Base-by-base conservation (phyloP, 2,329 filamentous ascomycete genomes). In the Coniochaeta sp. region DNA sequence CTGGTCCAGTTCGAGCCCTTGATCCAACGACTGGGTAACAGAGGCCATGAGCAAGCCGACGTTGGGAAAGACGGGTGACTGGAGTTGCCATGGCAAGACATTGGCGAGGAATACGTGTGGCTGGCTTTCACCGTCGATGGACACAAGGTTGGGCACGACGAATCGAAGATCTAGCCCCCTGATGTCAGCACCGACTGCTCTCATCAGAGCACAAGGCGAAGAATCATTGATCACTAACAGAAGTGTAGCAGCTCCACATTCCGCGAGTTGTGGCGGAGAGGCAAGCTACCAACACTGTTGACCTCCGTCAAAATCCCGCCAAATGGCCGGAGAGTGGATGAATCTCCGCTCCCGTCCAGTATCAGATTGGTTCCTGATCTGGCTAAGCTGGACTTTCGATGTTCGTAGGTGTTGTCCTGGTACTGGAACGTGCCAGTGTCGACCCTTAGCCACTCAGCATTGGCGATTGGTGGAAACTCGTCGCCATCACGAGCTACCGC, bases 11-110 rank as follows among this genome's bases (percentile, higher is more conserved):
- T 68, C 62, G 17, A 60, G 22, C 1, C 64, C 65, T 16, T 62
- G 54, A 17, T 67, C 62, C 14, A 66, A 59, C 7, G 68, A 67
- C 44, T 71, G 67, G 22, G 68, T 69, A 14, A 67, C 70, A 14
- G 70, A 68, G 1, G 71, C 64, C 59, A 69, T 69, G n/a, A 73
- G 63, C 19, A 73, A 63, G 0, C 64, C 65, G 26, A 70, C 68
- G 52, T 69, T 67, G 0, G 67, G 66, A n/a, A 69, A 63, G 22
- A 73, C 62, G 14, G 69, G 70, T 1, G 70, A 72, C 43, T 72
- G 67, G 17, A 69, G 64, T 65, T 71, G 68, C 63, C 69, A 72
- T 1, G 69, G 66, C 12, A 72, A 52, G 44, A 69, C 68, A 36
- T 68, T 59, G 1, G 57, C 43, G 1, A 67, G 65, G 50, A 72